phyloP scores from a whole-genome alignment of 2,329 filamentous ascomycete genomes.

The Exserohilum rostratum region DNA sequence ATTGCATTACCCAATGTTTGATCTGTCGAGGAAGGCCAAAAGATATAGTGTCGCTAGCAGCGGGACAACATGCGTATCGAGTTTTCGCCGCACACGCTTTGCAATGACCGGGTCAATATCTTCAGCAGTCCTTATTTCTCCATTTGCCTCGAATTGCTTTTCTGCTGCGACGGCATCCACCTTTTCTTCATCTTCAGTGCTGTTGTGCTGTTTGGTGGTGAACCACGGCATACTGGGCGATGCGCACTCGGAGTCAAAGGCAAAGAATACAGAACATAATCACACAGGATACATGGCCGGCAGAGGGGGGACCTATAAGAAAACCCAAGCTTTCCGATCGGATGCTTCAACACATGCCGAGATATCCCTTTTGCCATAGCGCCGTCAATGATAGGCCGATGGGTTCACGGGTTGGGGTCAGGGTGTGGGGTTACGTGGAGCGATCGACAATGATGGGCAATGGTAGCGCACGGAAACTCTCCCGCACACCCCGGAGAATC shows the following conservation, averaged over 20 bases:
- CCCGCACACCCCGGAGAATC: slow-evolving; percentile 1
- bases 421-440: slow-evolving; percentile 5
- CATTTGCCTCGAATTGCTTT: slow-evolving; percentile 12
- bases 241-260: not conserved
- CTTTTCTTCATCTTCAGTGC: not conserved
- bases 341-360: slow-evolving; percentile 7
- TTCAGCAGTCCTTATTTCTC: not conserved
- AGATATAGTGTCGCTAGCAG: slow-evolving; percentile 44
- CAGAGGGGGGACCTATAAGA: slow-evolving; percentile 1
- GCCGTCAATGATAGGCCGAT: slow-evolving; percentile 3
- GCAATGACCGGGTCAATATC: slow-evolving; percentile 29
- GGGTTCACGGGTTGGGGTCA: not conserved
- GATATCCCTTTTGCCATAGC: not conserved
- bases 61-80: slow-evolving; percentile 41
- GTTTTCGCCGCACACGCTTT: slow-evolving; percentile 36
- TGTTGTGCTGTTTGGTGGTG: not conserved
- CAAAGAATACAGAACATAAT: not conserved
- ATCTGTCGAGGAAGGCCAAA: slow-evolving; percentile 46
- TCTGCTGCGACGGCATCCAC: not conserved
- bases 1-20: slow-evolving; percentile 44
- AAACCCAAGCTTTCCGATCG: not conserved
- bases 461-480: not conserved
- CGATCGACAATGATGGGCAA: slow-evolving; percentile 10
- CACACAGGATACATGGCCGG: not conserved
- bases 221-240: not conserved